Evolutionary conservation across 768 basidiomycete genomes (phyloP).

Genomic region (Termitomyces sp.): DNA sequence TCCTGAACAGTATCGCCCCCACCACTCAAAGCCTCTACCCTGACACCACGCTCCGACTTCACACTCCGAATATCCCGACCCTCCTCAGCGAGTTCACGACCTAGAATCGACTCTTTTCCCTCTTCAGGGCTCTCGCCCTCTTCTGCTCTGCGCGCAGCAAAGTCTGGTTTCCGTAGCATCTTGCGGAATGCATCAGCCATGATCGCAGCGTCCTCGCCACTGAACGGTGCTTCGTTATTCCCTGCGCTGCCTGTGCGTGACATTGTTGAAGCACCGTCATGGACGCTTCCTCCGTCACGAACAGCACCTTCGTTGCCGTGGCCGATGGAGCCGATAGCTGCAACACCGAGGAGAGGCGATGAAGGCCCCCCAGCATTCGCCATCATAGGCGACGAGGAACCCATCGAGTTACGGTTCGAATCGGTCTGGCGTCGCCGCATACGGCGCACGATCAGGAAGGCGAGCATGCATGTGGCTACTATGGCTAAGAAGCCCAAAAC

Average conservation of each 20-base stretch:
- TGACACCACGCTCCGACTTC: constrained; percentile 70
- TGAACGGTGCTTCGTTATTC: constrained; percentile 66
- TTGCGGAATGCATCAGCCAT: constrained; percentile 92
- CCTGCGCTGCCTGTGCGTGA: constrained; percentile 55
- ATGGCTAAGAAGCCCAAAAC: constrained; percentile 84
- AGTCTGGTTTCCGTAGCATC: constrained; percentile 85
- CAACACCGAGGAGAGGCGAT: constrained; percentile 26
- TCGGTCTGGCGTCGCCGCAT: constrained; percentile 47
- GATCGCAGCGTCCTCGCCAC: constrained; percentile 82
- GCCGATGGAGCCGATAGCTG: constrained; percentile 25
- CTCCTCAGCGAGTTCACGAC: constrained; percentile 79
- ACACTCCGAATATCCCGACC: constrained; percentile 87
- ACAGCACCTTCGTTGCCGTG: constrained; percentile 8
- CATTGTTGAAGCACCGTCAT: constrained; percentile 71
- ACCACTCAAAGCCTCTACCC: constrained; percentile 65
- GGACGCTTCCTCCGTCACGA: constrained; percentile 35
- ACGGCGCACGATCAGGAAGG: constrained; percentile 69
- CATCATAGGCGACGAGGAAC: constrained; percentile 82
- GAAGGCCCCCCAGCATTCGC: constrained; percentile 40
- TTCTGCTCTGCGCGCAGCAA: constrained; percentile 61
- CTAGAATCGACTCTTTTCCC: constrained; percentile 43
- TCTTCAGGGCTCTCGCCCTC: constrained; percentile 63
- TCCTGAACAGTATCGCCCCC: constrained; percentile 43
- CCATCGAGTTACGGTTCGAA: constrained; percentile 69
- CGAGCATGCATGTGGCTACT: constrained; percentile 57